Evolutionary conservation across 331 rosid genomes (phyloP), one percentile per base, ranked within the genome.

Genomic region (Prunus yedoensis): DNA sequence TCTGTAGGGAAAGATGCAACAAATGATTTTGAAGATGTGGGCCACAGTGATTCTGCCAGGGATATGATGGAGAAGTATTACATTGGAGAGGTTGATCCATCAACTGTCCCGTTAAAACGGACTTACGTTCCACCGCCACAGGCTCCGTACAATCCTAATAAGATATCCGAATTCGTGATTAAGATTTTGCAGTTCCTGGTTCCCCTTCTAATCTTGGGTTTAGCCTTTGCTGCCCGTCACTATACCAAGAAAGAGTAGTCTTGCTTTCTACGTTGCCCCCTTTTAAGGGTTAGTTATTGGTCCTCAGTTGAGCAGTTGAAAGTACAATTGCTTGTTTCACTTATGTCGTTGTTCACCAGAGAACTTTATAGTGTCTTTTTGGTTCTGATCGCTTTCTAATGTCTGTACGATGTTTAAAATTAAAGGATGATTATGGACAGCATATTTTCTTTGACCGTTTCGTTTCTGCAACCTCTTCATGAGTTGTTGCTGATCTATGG

Each of bases 11-110:
- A 89, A 85, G 99, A 95, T 84, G 99, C 93, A 41, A 88, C 98
- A 25, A 83, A 82, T 73, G 99, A 95, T 87, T 95, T 90, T 65
- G 99, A 92, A 82, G 98, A 92, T 71, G 97, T 92, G 13, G 99
- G 99, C 14, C 99, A 95, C 88, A 92, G 98, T 71, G 99, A 95
- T 81, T 47, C 88, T 23, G 99, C 99, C 16, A 91, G 88, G 82
- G 97, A 90, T 0, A 83, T 91, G 97, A 91, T 95, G 99, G 93
- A 61, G 32, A 83, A 91, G 68, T 95, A 95, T 76, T 89, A 77
- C 66, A 89, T 95, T 46, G 99, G 99, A 16, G 86, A 91, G 71
- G 84, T 95, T 47, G 99, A 95, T 86, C 14, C 84, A 17, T 79
- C 97, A 3, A 87, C 91, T 3, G 85, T 95, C 12, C 99, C 99